Percentiles rank a stretch among this genome's conserved stretches.
These are phyloP conservation scores for Diaporthe vexans DNA, from an alignment of 2,329 filamentous ascomycete genomes.

Conservation along the genomic window DNA sequence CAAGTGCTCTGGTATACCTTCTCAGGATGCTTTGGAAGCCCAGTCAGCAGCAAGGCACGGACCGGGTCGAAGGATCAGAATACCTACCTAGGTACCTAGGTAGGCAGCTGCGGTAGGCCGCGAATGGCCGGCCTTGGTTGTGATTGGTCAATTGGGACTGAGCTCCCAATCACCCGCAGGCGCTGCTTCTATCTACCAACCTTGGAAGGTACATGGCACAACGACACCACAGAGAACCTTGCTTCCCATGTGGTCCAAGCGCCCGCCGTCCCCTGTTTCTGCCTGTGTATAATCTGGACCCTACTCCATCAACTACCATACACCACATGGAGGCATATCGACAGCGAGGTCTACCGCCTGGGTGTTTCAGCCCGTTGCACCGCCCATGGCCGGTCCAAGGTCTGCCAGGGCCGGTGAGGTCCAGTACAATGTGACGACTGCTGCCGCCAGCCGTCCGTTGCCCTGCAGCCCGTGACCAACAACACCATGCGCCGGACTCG, in stretches of 20 bases:
- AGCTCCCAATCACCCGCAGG: background rate
- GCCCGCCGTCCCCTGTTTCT: background rate
- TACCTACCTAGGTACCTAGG: no score
- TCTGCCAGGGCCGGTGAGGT: background rate
- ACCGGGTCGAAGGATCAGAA: background rate
- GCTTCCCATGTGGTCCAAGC: conserved; percentile 22
- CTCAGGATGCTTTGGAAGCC: no score
- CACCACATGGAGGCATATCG: conserved; percentile 1
- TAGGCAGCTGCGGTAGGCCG: no score
- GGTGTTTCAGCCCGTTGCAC: conserved; percentile 3
- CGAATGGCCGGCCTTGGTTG: background rate
- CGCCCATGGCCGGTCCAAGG: background rate
- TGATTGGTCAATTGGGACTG: conserved; percentile 24
- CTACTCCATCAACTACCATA: no score
- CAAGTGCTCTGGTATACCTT: background rate
- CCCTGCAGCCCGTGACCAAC: conserved; percentile 3
- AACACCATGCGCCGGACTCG: conserved; percentile 16
- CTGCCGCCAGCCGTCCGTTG: conserved; percentile 25
- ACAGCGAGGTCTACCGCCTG: background rate
- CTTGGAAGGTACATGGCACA: background rate
- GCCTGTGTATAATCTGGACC: background rate
- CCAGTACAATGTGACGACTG: conserved; percentile 17
- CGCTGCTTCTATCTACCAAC: no score
- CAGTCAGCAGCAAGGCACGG: conserved; percentile 24
- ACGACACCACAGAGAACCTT: background rate